Base-by-base conservation (phyloP, 352 stramenopile genomes). In the Peronospora tabacina region DNA sequence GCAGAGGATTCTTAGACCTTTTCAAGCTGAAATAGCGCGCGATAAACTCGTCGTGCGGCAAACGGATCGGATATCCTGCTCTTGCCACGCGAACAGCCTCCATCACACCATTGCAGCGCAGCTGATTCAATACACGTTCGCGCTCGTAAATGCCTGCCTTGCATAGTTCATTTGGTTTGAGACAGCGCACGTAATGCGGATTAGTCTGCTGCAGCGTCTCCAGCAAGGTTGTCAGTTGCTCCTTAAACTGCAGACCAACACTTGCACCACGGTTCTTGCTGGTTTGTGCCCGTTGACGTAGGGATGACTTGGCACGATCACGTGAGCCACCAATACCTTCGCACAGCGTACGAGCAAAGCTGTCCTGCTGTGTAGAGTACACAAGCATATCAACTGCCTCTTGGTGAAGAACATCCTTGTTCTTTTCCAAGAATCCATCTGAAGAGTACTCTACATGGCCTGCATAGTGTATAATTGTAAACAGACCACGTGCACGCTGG, bases 91-190 rank as follows among this genome's bases (percentile, higher is more conserved):
- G 82, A 17, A 96, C 78, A 1, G 82, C 85, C 51, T 95, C 80
- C 66, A 91, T 85, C 8, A 91, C 79, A 52, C 82, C 82, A 35
- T 87, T 88, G 54, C 80, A 90, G 13, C 81, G 72, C 24, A 98
- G 75, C 44, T 91, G 76, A 55, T 94, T 86, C 16, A 87, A 43
- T 13, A 95, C 82, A 24, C 83, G 74, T 12, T 87, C 70, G 6
- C 68, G 61, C 34, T 84, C 63, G 33, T 87, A 94, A 34, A 75
- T 54, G 0, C 62, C 48, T 2, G 82, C 67, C 34, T 73, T 68
- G 28, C 74, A 86, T 1, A 66, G 30, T 9, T 95, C 84, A 56
- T 96, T 96, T 3, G 87, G 87, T 62, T 96, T 95, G 22, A 96
- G 57, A 33, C 85, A 95, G 20, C 87, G 77, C 20, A 96, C 85